These are phyloP conservation scores for Podospora pseudoanserina DNA, from an alignment of 495 filamentous ascomycete species.

Conservation along the genomic window DNA sequence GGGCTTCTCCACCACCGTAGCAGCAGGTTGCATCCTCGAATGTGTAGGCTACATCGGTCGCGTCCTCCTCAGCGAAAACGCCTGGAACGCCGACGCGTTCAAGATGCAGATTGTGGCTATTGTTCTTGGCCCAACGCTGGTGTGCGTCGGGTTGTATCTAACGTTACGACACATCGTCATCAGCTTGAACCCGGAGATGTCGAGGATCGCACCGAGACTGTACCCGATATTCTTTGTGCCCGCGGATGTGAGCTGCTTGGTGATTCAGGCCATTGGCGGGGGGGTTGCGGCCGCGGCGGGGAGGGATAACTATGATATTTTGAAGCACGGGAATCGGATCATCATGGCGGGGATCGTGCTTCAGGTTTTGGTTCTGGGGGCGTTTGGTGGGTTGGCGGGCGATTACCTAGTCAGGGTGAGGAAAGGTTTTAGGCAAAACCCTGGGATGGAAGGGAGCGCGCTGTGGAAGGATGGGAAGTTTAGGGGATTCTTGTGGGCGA, in stretches of 20 bases:
- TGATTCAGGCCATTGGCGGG: slow-evolving; percentile 64
- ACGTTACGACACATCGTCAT: slow-evolving; percentile 61
- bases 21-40: slow-evolving; percentile 43
- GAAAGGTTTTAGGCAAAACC: slow-evolving; percentile 26
- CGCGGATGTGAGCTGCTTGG: slow-evolving; percentile 61
- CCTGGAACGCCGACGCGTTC: slow-evolving; percentile 56
- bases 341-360: slow-evolving; percentile 70
- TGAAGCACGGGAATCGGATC: slow-evolving; percentile 54
- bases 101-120: slow-evolving; percentile 66
- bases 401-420: slow-evolving; percentile 47
- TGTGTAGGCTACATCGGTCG: slow-evolving; percentile 58
- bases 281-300: slow-evolving; percentile 55
- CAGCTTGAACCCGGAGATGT: slow-evolving; percentile 50
- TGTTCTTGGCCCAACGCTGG: slow-evolving; percentile 61
- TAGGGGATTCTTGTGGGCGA: slow-evolving; percentile 47
- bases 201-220: slow-evolving; percentile 51
- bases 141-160: slow-evolving; percentile 64
- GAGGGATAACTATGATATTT: slow-evolving; percentile 33
- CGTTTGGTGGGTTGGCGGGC: slow-evolving; percentile 49
- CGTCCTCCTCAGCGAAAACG: slow-evolving; percentile 55
- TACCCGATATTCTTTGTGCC: slow-evolving; percentile 65
- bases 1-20: slow-evolving; percentile 54
- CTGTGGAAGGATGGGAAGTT: slow-evolving; percentile 44
- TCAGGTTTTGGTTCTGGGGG: slow-evolving; percentile 60
- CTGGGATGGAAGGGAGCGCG: slow-evolving; percentile 23